Evolutionary conservation across 768 basidiomycete species (phyloP), one percentile per base, ranked within the genome.

Genomic region (Paxillus rubicundulus): DNA sequence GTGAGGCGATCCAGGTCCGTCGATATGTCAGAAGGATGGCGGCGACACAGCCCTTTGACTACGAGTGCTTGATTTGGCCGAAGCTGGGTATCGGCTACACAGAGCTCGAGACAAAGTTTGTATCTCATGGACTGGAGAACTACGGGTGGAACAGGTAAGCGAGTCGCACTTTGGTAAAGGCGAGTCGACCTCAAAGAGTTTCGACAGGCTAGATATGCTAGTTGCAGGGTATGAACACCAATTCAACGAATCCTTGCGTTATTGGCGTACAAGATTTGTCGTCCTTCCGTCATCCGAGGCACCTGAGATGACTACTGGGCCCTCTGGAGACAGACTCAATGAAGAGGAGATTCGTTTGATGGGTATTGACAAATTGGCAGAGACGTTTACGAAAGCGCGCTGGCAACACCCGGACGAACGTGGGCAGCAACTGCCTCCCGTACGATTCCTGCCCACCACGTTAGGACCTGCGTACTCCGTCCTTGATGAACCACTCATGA

Each of bases 21-120:
- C 78, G 92, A 37, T 93, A 92, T 65, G 87, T 92, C 24, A 80
- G 93, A 21, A 79, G 87, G 57, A 78, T 86, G 77, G 79, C 81
- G 47, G 76, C 72, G 52, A 82, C 78, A 48, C 77, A 78, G 17
- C 78, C 86, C 2, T 82, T 89, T 56, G 72, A 82, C 18, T 98
- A 99, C 67, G 80, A 87, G 57, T 96, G 92, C 63, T 73, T 98
- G 54, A 90, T 98, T 49, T 98, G 94, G 95, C 92, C 94, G 17
- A 90, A 90, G 61, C 76, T 90, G 17, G 91, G 92, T 47, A 84
- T 82, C 27, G 92, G 90, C 3, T 98, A 95, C 67, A 90, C 89
- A 0, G 87, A 89, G 61, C 75, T 89, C 20, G 76, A 78, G 47
- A 84, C 89, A 7, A 79, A 79, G 28, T 96, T 97, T 60, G 77